Evolutionary conservation across 305 asterid species (phyloP).

Genomic region (Euphrasia arctica): DNA sequence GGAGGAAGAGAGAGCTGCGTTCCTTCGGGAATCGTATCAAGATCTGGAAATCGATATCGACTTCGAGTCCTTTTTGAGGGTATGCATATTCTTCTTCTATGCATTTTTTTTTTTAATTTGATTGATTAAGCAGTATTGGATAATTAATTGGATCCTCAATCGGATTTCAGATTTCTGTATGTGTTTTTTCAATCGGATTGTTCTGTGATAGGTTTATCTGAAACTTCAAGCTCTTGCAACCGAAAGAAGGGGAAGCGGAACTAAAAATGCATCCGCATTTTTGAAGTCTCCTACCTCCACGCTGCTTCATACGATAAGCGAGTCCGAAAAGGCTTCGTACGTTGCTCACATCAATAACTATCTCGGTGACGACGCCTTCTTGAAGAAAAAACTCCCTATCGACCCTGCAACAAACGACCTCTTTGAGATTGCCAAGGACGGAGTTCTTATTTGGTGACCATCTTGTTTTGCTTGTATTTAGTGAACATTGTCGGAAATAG

Average conservation of each 20-base stretch:
- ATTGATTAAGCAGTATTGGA: conserved; percentile 24
- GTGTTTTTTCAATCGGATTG: conserved; percentile 12
- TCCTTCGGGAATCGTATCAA: conserved; percentile 67
- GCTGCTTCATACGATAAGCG: conserved; percentile 69
- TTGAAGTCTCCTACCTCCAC: conserved; percentile 74
- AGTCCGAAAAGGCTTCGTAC: conserved; percentile 69
- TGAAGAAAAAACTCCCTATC: conserved; percentile 54
- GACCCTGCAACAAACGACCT: conserved; percentile 66
- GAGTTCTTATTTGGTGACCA: conserved; percentile 72
- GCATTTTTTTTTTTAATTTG: conserved; percentile 6
- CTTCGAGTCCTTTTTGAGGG: conserved; percentile 93
- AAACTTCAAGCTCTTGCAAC: conserved; percentile 64
- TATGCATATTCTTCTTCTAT: conserved; percentile 25
- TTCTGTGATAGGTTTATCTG: conserved; percentile 52
- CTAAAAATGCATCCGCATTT: conserved; percentile 64
- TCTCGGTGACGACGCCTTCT: conserved; percentile 53
- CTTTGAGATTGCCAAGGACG: conserved; percentile 71
- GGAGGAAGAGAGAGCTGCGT: conserved; percentile 70
- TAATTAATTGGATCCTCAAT: conserved; percentile 8
- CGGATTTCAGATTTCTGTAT: neutral
- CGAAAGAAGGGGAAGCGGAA: conserved; percentile 49
- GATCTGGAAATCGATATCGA: conserved; percentile 71
- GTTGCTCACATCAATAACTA: conserved; percentile 72
- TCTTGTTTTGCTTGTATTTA: conserved; percentile 18
- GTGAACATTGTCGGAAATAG: conserved; percentile 15